Evolutionary conservation across 345 rosid species (phyloP), one percentile per base, ranked within the genome.

Genomic region (Zanthoxylum bungeanum): DNA sequence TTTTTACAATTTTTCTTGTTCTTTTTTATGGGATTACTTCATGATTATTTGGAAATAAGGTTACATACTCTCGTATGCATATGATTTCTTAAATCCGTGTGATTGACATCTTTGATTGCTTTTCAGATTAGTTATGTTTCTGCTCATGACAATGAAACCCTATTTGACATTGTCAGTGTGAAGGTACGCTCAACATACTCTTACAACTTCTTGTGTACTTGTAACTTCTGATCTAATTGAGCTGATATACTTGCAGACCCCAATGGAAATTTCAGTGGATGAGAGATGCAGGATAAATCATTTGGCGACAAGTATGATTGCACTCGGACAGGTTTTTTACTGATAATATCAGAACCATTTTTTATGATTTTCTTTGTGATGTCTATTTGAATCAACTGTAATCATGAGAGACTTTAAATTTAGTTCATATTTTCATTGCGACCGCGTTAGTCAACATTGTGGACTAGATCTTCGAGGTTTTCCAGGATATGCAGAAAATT

Each of bases 111-210:
- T 69, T 74, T 64, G 49, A 34, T 76, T 49, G 4, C 33, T 56
- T 71, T 60, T 60, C 86, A 94, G 97, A 81, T 94, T 28, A 94
- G 89, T 73, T 94, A 91, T 82, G 95, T 89, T 72, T 94, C 98
- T 73, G 98, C 98, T 73, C 98, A 94, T 84, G 98, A 94, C 87
- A 94, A 94, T 73, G 98, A 94, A 85, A 94, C 97, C 75, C 83
- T 94, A 28, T 90, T 94, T 73, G 98, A 92, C 82, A 76, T 89
- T 55, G 81, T 90, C 68, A 90, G 91, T 79, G 68, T 93, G 87
- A 91, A 94, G 93, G 98, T 94, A 82, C 69, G 73, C 27, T 12
- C 52, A 55, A 39, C 42, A 61, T 74, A 22, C 25, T 70, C 57
- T 69, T 66, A 22, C 52, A 30, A 12, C 6, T 66, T 14, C 34